Evolutionary conservation across 2,329 filamentous ascomycete genomes (phyloP).

Genomic region (Chrysoporthe deuterocubensis): DNA sequence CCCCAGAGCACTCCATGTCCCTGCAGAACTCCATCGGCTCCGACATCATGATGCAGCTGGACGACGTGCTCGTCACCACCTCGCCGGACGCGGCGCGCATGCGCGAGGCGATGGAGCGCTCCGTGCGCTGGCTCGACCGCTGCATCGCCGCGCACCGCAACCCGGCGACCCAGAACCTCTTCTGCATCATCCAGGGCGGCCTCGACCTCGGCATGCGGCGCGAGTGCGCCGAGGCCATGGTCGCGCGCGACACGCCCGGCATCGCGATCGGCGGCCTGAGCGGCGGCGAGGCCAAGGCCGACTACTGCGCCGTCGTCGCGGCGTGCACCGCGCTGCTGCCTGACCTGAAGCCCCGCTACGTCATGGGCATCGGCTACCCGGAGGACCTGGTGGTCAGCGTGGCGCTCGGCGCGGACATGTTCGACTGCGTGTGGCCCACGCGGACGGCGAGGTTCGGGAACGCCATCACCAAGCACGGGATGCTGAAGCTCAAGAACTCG

Average conservation of each 20-base stretch:
- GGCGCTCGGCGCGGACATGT: conserved; percentile 97
- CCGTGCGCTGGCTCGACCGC: conserved; percentile 92
- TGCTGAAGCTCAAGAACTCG: conserved; percentile 82
- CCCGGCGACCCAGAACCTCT: conserved; percentile 84
- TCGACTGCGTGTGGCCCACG: conserved; percentile 99
- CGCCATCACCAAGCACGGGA: conserved; percentile 79
- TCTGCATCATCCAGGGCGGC: conserved; percentile 98
- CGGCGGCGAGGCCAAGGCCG: conserved; percentile 90
- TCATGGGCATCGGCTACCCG: conserved; percentile 98
- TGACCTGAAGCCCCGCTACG: conserved; percentile 92
- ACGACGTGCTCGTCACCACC: conserved; percentile 96
- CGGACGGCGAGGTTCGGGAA: conserved; percentile 95
- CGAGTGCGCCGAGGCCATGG: conserved; percentile 86
- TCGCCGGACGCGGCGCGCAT: conserved; percentile 88
- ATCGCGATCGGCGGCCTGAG: conserved; percentile 96
- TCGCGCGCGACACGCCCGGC: conserved; percentile 86
- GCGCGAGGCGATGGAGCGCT: conserved; percentile 92
- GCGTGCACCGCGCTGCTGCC: conserved; percentile 86
- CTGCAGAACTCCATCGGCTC: conserved; percentile 97
- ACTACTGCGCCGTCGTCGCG: conserved; percentile 88
- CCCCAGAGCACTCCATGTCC: conserved; percentile 94
- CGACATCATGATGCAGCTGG: conserved; percentile 99
- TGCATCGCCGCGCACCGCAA: conserved; percentile 90
- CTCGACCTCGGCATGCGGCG: conserved; percentile 84
- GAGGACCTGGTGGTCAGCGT: conserved; percentile 94